Conservation (phyloP, 371 early-diverging fungal species). For the Mortierella sp. region DNA sequence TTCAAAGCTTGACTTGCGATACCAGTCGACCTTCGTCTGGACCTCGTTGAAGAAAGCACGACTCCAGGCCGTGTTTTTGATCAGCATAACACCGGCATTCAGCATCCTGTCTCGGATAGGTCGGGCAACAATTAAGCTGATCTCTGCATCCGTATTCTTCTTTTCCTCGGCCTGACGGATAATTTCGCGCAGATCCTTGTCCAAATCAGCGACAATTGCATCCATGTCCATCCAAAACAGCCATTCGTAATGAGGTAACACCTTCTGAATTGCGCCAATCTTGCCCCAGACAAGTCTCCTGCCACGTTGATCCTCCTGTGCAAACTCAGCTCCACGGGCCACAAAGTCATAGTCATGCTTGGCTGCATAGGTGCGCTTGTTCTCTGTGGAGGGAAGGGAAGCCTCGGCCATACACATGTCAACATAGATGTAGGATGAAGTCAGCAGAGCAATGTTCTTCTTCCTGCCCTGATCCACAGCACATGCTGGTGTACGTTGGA, state of each 20-base stretch:
- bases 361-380: conserved; percentile 69
- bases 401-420: conserved; percentile 72
- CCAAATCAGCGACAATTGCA: conserved; percentile 66
- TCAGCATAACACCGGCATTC: conserved; percentile 74
- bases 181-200: conserved; percentile 58
- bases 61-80: conserved; percentile 71
- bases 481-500: conserved; percentile 27
- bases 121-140: conserved; percentile 63
- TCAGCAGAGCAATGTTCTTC: conserved; percentile 61
- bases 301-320: conserved; percentile 62
- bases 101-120: conserved; percentile 64
- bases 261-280: conserved; percentile 70
- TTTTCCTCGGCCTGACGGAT: conserved; percentile 48
- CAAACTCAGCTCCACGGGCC: conserved; percentile 70
- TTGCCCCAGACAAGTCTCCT: conserved; percentile 73
- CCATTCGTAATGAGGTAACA: conserved; percentile 76
- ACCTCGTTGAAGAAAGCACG: conserved; percentile 64
- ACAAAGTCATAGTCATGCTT: conserved; percentile 71
- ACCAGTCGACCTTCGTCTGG: conserved; percentile 61
- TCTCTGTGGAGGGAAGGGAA: conserved; percentile 61
- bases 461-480: conserved; percentile 23
- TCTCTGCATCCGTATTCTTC: conserved; percentile 38
- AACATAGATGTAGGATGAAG: conserved; percentile 68
- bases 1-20: conserved; percentile 63
- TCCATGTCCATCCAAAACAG: conserved; percentile 79